Base-by-base conservation (phyloP, 176 grass and related monocot genomes). In the Neostapfia colusana region DNA sequence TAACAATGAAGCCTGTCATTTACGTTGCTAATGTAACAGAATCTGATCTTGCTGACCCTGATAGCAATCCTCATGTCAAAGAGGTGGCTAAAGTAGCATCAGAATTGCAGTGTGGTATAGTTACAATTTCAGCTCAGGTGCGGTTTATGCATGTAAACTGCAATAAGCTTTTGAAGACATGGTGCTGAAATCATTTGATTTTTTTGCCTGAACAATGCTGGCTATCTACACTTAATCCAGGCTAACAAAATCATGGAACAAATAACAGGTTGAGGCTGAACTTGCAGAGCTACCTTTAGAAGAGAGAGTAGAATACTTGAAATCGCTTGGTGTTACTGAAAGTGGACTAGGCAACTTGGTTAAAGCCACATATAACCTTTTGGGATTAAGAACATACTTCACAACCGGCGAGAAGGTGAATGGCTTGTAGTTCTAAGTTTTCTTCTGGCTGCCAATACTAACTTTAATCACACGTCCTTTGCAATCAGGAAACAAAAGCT, bases 1-100 rank as follows among this genome's bases (percentile, higher is more conserved):
- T 99, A 60, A 99, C 91, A 38, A 99, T 99, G 95, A 99, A 99
- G 78, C 91, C 91, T 48, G 87, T 99, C 43, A 95, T 99, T 79
- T 95, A 99, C 74, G 95, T 99, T 58, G 95, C 95, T 83, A 99
- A 99, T 85, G 95, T 99, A 55, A 82, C 95, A 55, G 91, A 99
- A 58, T 92, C 89, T 80, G 95, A 99, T 85, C 73, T 99, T 79
- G 87, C 95, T 13, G 87, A 85, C 75, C 83, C 95, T 68, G 73
- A 79, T 84, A 85, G 40, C 65, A 99, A 95, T 88, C 76, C 80
- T 84, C 87, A 95, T 85, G 83, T 99, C 79, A 83, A 84, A 61
- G 82, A 90, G 59, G 95, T 99, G 79, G 74, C 75, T 34, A 92
- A 85, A 35, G 75, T 81, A 65, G 89, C 89, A 34, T 87, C 91